A percentile compares a stretch with the other conserved stretches of the same genome.
Evolutionary conservation across 2,329 filamentous ascomycete genomes (phyloP).

Genomic region (Mycosphaerella sp.): DNA sequence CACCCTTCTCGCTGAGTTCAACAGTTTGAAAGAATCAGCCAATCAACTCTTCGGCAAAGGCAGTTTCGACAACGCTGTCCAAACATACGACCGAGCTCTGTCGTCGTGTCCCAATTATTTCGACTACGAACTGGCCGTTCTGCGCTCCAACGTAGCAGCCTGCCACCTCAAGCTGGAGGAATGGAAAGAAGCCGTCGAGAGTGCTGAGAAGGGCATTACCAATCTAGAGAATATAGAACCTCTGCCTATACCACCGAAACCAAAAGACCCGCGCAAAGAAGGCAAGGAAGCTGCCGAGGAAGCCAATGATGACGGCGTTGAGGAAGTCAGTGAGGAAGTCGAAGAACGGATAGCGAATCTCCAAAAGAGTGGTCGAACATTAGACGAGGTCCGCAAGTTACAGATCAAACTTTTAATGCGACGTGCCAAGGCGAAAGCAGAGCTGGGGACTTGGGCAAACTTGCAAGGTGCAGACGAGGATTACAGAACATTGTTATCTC

Average conservation of each 20-base stretch:
- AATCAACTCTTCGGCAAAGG: constrained; percentile 71
- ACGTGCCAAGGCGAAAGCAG: constrained; percentile 64
- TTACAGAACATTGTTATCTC: constrained; percentile 57
- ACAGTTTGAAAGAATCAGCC: constrained; percentile 65
- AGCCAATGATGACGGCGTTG: constrained; percentile 37
- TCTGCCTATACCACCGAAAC: constrained; percentile 28
- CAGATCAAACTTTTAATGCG: constrained; percentile 77
- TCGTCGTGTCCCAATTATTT: constrained; percentile 75
- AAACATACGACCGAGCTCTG: constrained; percentile 75
- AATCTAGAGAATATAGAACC: constrained; percentile 59
- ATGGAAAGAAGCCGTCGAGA: constrained; percentile 75
- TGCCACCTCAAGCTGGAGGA: constrained; percentile 79
- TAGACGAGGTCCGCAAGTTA: constrained; percentile 66
- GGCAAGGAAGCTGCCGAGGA: constrained; percentile 27
- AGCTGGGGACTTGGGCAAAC: constrained; percentile 70
- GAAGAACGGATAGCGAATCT: constrained; percentile 41
- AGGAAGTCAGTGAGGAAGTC: constrained; percentile 46
- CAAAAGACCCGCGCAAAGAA: constrained; percentile 23
- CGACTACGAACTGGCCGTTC: constrained; percentile 79
- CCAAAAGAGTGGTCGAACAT: constrained; percentile 38
- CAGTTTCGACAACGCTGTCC: constrained; percentile 70
- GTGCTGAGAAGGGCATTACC: constrained; percentile 67
- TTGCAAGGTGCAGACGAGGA: constrained; percentile 74
- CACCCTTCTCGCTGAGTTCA: constrained; percentile 63
- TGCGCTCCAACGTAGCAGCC: constrained; percentile 82